A percentile compares a stretch with the other conserved stretches of the same genome.
Evolutionary conservation across 2,329 filamentous ascomycete genomes (phyloP).

Genomic region (Talaromyces sp.): DNA sequence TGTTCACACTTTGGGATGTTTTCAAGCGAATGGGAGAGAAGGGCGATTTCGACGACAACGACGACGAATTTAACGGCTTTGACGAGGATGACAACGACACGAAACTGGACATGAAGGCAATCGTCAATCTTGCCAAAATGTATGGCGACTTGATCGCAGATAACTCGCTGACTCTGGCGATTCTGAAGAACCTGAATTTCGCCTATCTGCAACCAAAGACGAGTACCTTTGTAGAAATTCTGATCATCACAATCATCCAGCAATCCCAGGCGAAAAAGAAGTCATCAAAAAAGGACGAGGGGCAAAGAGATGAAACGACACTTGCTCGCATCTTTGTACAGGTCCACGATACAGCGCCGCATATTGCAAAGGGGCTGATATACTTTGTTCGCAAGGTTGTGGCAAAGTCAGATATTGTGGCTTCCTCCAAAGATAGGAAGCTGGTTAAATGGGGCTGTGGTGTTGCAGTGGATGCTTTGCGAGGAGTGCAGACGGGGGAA

Average conservation of each 20-base stretch:
- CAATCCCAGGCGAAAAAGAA: conserved; percentile 49
- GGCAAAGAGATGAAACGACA: conserved; percentile 22
- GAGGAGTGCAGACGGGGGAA: conserved; percentile 19
- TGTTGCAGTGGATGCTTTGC: conserved; percentile 35
- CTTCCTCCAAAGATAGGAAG: conserved; percentile 48
- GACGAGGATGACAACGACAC: conserved; percentile 44
- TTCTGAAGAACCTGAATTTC: conserved; percentile 65
- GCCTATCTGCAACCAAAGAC: conserved; percentile 72
- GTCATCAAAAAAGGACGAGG: conserved; percentile 26
- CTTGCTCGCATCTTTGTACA: conserved; percentile 64
- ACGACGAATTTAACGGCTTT: conserved; percentile 40
- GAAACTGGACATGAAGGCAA: conserved; percentile 49
- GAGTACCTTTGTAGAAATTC: conserved; percentile 70
- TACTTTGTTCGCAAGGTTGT: conserved; percentile 77
- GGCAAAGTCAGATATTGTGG: conserved; percentile 55
- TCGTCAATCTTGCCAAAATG: conserved; percentile 65
- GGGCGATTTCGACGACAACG: conserved; percentile 53
- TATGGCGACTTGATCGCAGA: conserved; percentile 60
- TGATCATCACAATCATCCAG: conserved; percentile 71
- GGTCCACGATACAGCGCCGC: conserved; percentile 54
- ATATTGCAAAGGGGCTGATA: conserved; percentile 67
- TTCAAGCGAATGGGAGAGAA: conserved; percentile 82
- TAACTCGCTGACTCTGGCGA: conserved; percentile 52
- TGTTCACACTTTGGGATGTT: conserved; percentile 79
- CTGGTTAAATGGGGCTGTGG: conserved; percentile 44